Base-by-base conservation (phyloP, 148 eudicot genomes). In the Spergularia bocconei region DNA sequence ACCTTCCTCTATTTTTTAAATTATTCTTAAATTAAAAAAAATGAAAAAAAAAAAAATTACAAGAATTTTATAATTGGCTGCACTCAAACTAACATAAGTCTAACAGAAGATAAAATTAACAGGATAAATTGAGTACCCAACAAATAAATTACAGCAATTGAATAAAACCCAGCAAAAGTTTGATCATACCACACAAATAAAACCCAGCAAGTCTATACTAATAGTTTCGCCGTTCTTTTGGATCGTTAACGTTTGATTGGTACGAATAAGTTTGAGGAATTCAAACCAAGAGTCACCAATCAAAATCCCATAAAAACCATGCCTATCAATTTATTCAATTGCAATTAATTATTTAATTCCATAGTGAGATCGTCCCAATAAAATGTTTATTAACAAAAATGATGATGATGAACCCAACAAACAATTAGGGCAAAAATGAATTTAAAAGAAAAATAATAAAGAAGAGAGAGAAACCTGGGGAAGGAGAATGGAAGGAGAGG, bases 401-500 rank as follows among this genome's bases (percentile, higher is more conserved):
- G 15, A 62, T 25, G 1, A 36, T 25, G 17, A 36, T 19, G 20
- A 64, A 13, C 38, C 23, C 33, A 59, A 66, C 10, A 57, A 61
- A 7, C 29, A 51, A 23, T 20, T 9, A 29, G 47, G 47, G 33
- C 70, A 67, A 67, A 29, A 21, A n/a, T 3, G 6, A 54, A 1
- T 20, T 13, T 1, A 8, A 33, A 19, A 25, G 53, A 23, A 25
- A 16, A 13, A 36, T 19, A 16, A 13, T 23, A 60, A 51, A 56
- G 72, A n/a, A 41, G 20, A 44, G 67, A 72, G 50, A 62, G 38
- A 36, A 16, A 80, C 69, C 72, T 21, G 29, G 48, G 75, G 88
- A 86, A 75, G 87, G 73, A 55, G 86, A 80, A 66, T 75, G 77
- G 59, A 13, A 68, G 59, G 44, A 63, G 69, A 71, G 71, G 50